Evolutionary conservation across 2,329 filamentous ascomycete species (phyloP), one percentile per base, ranked within the genome.

Genomic region (Epichloe scottii): DNA sequence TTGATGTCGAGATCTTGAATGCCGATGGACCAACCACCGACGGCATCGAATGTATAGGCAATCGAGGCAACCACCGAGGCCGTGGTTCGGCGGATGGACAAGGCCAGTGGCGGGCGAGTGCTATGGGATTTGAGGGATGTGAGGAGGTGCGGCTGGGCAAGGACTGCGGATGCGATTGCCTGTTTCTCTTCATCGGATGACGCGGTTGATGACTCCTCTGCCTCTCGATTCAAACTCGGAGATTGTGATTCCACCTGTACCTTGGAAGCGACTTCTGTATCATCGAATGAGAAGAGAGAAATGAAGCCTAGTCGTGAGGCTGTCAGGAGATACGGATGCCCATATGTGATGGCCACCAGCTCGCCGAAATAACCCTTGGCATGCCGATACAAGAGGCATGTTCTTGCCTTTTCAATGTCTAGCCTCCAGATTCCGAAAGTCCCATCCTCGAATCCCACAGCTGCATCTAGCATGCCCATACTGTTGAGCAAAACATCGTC

Each of bases 1-100:
- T 61, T 67, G 42, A 95, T 75, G 52, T 85, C 82, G 42, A 96
- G 71, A 65, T 96, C 91, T 65, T 97, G 91, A n/a, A 97, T 79
- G 2, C 89, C 90, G 15, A 95, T 78, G 7, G 86, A 89, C 87
- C 90, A 96, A 30, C 89, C 89, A 42, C 81, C 82, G 3, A 84
- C 74, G 2, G 86, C 85, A 15, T 85, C 82, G 56, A 94, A 81
- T 0, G 87, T 87, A 64, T 95, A 96, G 1, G 88, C 90, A 53
- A 96, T 86, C 0, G 87, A 89, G 2, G 88, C 85, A n/a, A 89
- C 78, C 17, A 88, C 78, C 11, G 78, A 78, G 3, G 72, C 70
- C 0, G 78, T 64, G 14, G 80, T 80, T 26, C 74, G 77, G n/a
- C 89, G 81, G 38, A 97, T 78, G 0, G 88, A 91, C n/a, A 95